Conservation (phyloP, 805 yeast genomes). For the Myxozyma neotropica region DNA sequence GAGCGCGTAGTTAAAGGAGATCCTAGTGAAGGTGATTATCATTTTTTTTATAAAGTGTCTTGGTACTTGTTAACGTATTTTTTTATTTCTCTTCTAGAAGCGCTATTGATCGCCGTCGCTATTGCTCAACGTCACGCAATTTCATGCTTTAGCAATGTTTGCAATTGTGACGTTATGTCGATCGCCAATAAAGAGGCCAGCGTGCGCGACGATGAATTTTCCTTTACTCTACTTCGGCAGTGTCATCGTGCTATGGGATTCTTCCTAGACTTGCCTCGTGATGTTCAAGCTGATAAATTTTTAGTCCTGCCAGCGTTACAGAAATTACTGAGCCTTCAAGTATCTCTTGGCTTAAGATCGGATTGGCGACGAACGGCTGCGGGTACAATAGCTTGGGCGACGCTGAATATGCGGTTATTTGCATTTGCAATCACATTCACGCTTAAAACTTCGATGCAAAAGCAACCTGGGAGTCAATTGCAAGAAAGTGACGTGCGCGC, state of each 20-base stretch:
- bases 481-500: constrained; percentile 50
- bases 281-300: constrained; percentile 68
- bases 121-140: constrained; percentile 68
- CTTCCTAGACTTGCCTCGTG: constrained; percentile 68
- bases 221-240: constrained; percentile 57
- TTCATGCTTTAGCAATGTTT: constrained; percentile 66
- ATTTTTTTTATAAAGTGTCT: neutral
- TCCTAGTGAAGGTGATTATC: constrained; percentile 11
- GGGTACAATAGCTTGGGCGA: constrained; percentile 58
- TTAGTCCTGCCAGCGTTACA: constrained; percentile 78
- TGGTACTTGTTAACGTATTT: constrained; percentile 6
- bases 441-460: constrained; percentile 53
- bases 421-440: constrained; percentile 75
- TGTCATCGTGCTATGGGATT: constrained; percentile 76
- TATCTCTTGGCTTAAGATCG: constrained; percentile 57
- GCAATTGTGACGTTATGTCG: constrained; percentile 69
- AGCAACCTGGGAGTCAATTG: constrained; percentile 47
- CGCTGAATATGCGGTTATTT: constrained; percentile 68
- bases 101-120: constrained; percentile 52
- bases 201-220: constrained; percentile 41
- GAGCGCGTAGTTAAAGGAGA: constrained; percentile 9
- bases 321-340: constrained; percentile 67
- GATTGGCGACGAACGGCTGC: constrained; percentile 52
- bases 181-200: constrained; percentile 55
- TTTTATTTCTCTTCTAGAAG: constrained; percentile 13